Evolutionary conservation across 306 rosid genomes (phyloP), one percentile per base, ranked within the genome.

Genomic region (Cucurbita ficifolia): DNA sequence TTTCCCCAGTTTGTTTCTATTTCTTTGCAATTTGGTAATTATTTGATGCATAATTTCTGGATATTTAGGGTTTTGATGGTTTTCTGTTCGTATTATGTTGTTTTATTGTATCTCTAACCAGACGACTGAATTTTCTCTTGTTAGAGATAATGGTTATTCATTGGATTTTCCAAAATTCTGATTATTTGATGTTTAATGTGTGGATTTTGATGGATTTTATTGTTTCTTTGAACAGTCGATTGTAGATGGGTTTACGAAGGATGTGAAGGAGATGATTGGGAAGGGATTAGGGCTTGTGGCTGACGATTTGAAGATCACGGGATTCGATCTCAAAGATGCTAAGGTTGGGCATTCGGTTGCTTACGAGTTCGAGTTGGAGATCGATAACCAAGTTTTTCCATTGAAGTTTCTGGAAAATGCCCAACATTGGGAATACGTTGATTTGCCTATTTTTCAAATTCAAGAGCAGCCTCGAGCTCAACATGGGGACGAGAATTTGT

Each of bases 351-450:
- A 88, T 81, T 91, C 99, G 5, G 91, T 94, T 69, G 90, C 85
- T 40, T 94, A 94, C 67, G 90, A 84, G 84, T 94, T 94, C 60
- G 91, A 94, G 10, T 72, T 94, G 36, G 90, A 91, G 84, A 83
- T 94, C 14, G 99, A 84, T 72, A 81, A 86, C 2, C 82, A 88
- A 75, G 83, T 89, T 10, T 74, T 87, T 65, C 99, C 97, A 0
- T 86, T 94, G 72, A 94, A 88, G 88, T 94, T 94, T 49, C 80
- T 91, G 75, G 99, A 91, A 83, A 92, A 91, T 10, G 87, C 82
- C 0, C 86, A 83, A 18, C 88, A 89, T 4, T 94, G 97, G 96
- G 96, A 94, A 14, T 94, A 83, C n/a, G 96, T 81, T 2, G 97
- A 94, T 82, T 85, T 91, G 83, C 95, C 99, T 0, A 82, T 94